These are phyloP conservation scores for Gynandropsis gynandra DNA, from an alignment of 345 rosid species.

Conservation along the genomic window DNA sequence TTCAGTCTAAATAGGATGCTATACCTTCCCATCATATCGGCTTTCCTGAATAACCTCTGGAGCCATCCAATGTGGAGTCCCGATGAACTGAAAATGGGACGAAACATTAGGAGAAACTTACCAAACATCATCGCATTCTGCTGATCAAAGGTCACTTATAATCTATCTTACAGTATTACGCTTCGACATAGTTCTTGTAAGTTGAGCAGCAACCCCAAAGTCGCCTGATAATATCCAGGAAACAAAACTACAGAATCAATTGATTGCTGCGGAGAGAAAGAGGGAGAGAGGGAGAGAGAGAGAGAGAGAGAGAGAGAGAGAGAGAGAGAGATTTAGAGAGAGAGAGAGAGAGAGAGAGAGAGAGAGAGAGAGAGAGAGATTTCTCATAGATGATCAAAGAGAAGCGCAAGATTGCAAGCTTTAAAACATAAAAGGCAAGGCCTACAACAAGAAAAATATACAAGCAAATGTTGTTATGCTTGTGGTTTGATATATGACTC, in stretches of 20 bases:
- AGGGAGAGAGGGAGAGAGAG: too few relatives aligned
- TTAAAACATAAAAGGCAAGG: slow-evolving; percentile 8
- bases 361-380: not conserved
- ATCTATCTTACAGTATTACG: slow-evolving; percentile 70
- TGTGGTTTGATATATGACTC: not conserved
- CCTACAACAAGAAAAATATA: slow-evolving; percentile 7
- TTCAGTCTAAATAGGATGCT: slow-evolving; percentile 13
- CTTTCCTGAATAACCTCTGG: slow-evolving; percentile 99
- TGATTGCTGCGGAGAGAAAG: not conserved
- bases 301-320: not conserved
- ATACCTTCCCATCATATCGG: slow-evolving; percentile 98
- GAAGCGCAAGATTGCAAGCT: slow-evolving; percentile 13
- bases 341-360: too few relatives aligned
- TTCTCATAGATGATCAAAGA: not conserved
- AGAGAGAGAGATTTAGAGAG: not conserved
- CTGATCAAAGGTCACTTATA: slow-evolving; percentile 8
- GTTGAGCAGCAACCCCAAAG: slow-evolving; percentile 99
- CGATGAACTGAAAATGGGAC: slow-evolving; percentile 64
- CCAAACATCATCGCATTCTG: too few relatives aligned
- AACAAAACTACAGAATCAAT: slow-evolving; percentile 17
- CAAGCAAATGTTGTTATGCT: slow-evolving; percentile 7
- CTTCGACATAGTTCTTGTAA: slow-evolving; percentile 98
- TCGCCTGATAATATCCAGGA: slow-evolving; percentile 56
- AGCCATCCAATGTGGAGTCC: slow-evolving; percentile 99
- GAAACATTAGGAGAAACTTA: slow-evolving; percentile 11